phyloP scores from a whole-genome alignment of 805 yeast species.

The Brettanomyces bruxellensis region DNA sequence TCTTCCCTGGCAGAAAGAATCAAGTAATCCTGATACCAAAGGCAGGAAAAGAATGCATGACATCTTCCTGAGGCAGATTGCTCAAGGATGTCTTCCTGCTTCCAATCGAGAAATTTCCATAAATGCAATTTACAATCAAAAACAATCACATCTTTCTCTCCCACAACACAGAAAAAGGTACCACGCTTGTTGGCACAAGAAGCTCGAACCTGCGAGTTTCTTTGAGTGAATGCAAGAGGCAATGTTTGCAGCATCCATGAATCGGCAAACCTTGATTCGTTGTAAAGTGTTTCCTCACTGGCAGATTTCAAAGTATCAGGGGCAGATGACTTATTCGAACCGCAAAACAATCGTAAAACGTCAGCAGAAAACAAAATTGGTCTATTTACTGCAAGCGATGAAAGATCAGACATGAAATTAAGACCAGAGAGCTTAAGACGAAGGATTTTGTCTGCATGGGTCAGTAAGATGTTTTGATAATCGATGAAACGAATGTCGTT shows the following conservation, averaged over 20 bases:
- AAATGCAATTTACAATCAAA: slow-evolving; percentile 30
- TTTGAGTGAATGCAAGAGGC: slow-evolving; percentile 36
- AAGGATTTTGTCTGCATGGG: slow-evolving; percentile 22
- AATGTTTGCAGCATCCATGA: slow-evolving; percentile 39
- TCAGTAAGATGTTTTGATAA: slow-evolving; percentile 27
- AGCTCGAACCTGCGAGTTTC: slow-evolving; percentile 33
- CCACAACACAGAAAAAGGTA: slow-evolving; percentile 38
- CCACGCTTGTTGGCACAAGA: slow-evolving; percentile 40
- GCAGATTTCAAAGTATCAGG: background rate
- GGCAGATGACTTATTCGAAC: slow-evolving; percentile 30
- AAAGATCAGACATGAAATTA: slow-evolving; percentile 17
- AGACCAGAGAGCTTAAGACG: slow-evolving; percentile 15
- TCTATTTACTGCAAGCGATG: slow-evolving; percentile 21
- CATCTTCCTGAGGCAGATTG: background rate
- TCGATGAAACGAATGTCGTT: slow-evolving; percentile 12
- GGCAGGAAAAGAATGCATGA: slow-evolving; percentile 27
- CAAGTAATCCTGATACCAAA: slow-evolving; percentile 27
- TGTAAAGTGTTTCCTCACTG: background rate
- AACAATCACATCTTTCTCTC: slow-evolving; percentile 35
- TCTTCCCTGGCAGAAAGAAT: slow-evolving; percentile 20
- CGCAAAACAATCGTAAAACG: slow-evolving; percentile 35
- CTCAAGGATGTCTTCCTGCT: slow-evolving; percentile 8
- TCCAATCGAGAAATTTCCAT: slow-evolving; percentile 35
- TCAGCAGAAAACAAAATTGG: slow-evolving; percentile 35
- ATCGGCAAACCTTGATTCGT: background rate